These are phyloP conservation scores for Rhinocladiella similis DNA, from an alignment of 2,329 filamentous ascomycete species.

Conservation along the genomic window DNA sequence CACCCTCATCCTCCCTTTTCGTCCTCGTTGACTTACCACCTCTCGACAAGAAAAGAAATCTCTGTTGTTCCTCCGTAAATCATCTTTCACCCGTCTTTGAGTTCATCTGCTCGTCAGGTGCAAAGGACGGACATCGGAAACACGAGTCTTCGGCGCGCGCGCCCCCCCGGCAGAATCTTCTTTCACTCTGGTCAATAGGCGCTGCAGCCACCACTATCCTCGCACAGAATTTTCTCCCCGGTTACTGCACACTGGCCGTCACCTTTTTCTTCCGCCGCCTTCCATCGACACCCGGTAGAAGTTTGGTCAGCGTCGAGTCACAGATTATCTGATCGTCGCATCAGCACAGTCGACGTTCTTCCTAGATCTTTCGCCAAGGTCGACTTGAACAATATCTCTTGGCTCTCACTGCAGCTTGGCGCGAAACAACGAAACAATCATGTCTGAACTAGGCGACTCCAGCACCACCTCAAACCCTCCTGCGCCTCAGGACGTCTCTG, in stretches of 20 bases:
- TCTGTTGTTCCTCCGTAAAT: no score
- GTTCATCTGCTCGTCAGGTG: no score
- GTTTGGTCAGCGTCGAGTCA: conserved; percentile 1
- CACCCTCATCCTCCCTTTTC: no score
- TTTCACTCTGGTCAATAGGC: no score
- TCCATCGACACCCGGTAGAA: neutral
- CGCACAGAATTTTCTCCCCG: neutral
- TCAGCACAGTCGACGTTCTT: neutral
- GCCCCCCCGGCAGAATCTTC: no score
- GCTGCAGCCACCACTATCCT: neutral
- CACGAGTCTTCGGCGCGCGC: no score
- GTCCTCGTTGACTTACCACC: no score
- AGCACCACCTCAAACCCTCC: conserved; percentile 16
- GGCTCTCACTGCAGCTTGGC: conserved; percentile 5
- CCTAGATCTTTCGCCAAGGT: conserved; percentile 7
- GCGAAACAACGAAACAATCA: conserved; percentile 4
- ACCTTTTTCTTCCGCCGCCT: conserved; percentile 8
- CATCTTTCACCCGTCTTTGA: no score
- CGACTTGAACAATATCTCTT: conserved; percentile 7
- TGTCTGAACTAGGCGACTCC: conserved; percentile 25
- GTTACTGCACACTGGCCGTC: neutral
- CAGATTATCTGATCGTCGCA: neutral
- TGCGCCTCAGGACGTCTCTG: conserved; percentile 20
- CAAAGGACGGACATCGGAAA: no score
- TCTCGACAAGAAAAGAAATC: no score